A percentile compares a stretch with the other conserved stretches of the same genome.
phyloP scores from a whole-genome alignment of 1,284 basidiomycete species.

The Lentinula novae-zelandiae region DNA sequence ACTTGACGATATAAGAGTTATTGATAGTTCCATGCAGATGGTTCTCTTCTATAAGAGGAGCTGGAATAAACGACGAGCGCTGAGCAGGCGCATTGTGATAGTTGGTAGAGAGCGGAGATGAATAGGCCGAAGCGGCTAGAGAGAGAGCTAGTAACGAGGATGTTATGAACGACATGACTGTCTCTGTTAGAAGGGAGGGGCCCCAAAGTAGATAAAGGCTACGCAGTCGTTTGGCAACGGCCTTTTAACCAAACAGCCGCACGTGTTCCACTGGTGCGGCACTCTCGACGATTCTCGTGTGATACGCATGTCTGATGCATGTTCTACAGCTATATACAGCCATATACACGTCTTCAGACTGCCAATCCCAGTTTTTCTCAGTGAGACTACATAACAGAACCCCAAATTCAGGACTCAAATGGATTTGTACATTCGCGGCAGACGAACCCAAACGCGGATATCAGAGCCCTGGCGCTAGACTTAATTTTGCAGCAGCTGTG shows the following conservation, averaged over 20 bases:
- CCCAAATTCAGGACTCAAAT: too few species aligned
- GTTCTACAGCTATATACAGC: background rate
- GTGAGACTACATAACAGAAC: too few species aligned
- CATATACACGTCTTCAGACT: too few species aligned
- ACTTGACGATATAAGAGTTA: conserved; percentile 88
- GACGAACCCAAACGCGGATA: background rate
- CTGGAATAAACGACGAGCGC: conserved; percentile 46
- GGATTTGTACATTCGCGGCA: background rate
- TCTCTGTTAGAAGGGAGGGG: background rate
- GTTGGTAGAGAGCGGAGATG: conserved; percentile 67
- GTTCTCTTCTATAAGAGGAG: conserved; percentile 51
- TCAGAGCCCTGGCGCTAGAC: too few species aligned
- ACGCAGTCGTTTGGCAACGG: background rate
- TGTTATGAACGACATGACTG: conserved; percentile 37
- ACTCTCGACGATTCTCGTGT: background rate
- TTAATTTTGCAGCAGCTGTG: too few species aligned
- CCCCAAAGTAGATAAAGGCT: background rate
- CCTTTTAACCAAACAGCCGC: background rate
- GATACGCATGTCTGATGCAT: too few species aligned
- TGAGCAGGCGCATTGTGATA: conserved; percentile 36
- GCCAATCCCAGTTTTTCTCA: too few species aligned
- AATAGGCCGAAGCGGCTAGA: conserved; percentile 35
- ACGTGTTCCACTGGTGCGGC: background rate
- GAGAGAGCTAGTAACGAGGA: conserved; percentile 40
- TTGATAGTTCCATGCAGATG: conserved; percentile 73